phyloP scores from a whole-genome alignment of 2,329 filamentous ascomycete genomes.

The Aspergillus unguis region DNA sequence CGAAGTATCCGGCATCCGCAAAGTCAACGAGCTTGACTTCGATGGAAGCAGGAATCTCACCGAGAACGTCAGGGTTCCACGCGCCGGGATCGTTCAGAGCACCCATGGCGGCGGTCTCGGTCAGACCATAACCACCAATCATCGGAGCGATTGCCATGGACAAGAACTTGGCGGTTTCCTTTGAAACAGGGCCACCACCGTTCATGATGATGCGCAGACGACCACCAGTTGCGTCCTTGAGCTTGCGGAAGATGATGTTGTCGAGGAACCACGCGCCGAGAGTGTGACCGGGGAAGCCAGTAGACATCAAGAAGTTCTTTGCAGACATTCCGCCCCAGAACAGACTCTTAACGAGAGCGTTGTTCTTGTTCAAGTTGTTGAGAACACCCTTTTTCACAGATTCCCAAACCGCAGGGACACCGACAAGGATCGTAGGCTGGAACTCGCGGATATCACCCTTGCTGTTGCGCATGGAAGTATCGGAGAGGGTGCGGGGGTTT shows the following conservation, averaged over 20 bases:
- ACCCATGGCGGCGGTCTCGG: conserved; percentile 75
- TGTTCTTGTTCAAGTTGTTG: conserved; percentile 69
- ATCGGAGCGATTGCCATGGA: conserved; percentile 91
- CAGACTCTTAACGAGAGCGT: conserved; percentile 67
- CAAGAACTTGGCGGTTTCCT: conserved; percentile 84
- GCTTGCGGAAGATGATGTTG: conserved; percentile 81
- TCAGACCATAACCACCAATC: conserved; percentile 90
- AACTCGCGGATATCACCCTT: conserved; percentile 92
- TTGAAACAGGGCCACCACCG: conserved; percentile 84
- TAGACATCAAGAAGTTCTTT: conserved; percentile 58
- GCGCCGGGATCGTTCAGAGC: conserved; percentile 67
- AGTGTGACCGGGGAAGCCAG: conserved; percentile 48
- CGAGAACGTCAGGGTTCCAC: conserved; percentile 74
- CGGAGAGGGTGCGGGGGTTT: conserved; percentile 82
- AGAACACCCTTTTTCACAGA: conserved; percentile 93
- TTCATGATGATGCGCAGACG: conserved; percentile 87
- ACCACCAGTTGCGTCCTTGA: conserved; percentile 86
- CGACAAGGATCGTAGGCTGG: conserved; percentile 82
- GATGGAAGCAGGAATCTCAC: conserved; percentile 70
- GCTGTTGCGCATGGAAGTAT: conserved; percentile 82
- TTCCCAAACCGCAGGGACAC: conserved; percentile 96
- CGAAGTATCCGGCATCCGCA: conserved; percentile 79
- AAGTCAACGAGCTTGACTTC: conserved; percentile 93
- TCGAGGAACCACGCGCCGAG: conserved; percentile 68
- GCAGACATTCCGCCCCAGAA: conserved; percentile 69